phyloP scores from a whole-genome alignment of 1,284 basidiomycete genomes.

The Tetrapyrgos nigripes region DNA sequence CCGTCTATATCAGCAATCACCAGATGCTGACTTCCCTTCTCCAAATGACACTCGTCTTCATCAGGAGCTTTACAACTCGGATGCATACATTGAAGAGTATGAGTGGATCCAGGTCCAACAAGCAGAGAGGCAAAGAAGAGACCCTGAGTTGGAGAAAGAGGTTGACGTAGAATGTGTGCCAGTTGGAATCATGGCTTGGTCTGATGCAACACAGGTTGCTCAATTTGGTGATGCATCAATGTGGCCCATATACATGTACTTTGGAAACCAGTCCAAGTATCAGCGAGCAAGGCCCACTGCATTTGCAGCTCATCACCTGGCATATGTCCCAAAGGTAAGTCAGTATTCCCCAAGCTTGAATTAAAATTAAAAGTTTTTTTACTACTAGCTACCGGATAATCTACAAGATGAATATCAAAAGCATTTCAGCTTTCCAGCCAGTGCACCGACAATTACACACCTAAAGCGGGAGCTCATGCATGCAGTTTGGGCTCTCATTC shows the following conservation, averaged over 20 bases:
- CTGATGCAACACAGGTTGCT: slow-evolving; percentile 43
- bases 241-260: slow-evolving; percentile 45
- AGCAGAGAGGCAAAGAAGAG: background rate
- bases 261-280: slow-evolving; percentile 46
- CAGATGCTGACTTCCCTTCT: background rate
- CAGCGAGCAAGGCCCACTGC: slow-evolving; percentile 24
- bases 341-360: background rate
- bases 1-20: background rate
- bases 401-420: slow-evolving; percentile 13
- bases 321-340: slow-evolving; percentile 38
- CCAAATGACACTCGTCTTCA: background rate
- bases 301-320: slow-evolving; percentile 38
- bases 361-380: background rate
- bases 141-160: background rate
- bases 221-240: slow-evolving; percentile 38
- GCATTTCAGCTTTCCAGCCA: slow-evolving; percentile 5
- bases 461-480: slow-evolving; percentile 31
- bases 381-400: slow-evolving; percentile 10
- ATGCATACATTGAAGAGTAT: slow-evolving; percentile 9
- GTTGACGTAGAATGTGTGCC: slow-evolving; percentile 9
- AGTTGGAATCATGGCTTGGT: slow-evolving; percentile 39
- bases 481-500: slow-evolving; percentile 19
- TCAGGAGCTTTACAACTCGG: slow-evolving; percentile 1
- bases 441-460: slow-evolving; percentile 20
- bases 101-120: slow-evolving; percentile 4